Conservation (phyloP, 768 basidiomycete genomes). For the Termitomyces sp. region DNA sequence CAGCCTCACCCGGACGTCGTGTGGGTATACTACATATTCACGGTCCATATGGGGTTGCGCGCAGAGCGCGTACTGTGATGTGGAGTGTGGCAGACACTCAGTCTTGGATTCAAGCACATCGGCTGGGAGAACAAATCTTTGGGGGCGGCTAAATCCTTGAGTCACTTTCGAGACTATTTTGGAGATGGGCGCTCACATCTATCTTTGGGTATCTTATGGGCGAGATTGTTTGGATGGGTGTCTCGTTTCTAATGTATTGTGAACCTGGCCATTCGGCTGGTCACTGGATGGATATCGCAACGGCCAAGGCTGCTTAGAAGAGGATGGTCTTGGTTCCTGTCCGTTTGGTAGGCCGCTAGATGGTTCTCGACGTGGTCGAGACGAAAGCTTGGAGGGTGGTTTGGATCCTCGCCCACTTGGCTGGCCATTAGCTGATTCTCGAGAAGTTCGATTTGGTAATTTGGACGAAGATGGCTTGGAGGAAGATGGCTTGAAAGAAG, state of each 20-base stretch:
- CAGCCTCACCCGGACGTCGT: too few species aligned
- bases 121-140: not conserved
- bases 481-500: conserved; percentile 11
- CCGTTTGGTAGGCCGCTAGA: not conserved
- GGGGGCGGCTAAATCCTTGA: not conserved
- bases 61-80: too few species aligned
- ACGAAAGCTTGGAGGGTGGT: not conserved
- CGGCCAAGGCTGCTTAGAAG: conserved; percentile 26
- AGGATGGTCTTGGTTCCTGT: conserved; percentile 11
- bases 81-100: too few species aligned
- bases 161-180: not conserved
- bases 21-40: not conserved
- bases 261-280: not conserved
- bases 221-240: conserved; percentile 1
- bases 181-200: not conserved
- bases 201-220: not conserved
- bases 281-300: not conserved
- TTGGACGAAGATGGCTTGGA: conserved; percentile 17
- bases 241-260: not conserved
- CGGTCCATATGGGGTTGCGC: not conserved
- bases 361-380: conserved; percentile 3
- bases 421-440: conserved; percentile 9
- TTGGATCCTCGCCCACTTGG: conserved; percentile 7
- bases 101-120: not conserved
- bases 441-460: conserved; percentile 10